Percentiles rank a stretch among this genome's conserved stretches.
Evolutionary conservation across 2,329 filamentous ascomycete species (phyloP).

Genomic region (Phyllosticta capitalensis): DNA sequence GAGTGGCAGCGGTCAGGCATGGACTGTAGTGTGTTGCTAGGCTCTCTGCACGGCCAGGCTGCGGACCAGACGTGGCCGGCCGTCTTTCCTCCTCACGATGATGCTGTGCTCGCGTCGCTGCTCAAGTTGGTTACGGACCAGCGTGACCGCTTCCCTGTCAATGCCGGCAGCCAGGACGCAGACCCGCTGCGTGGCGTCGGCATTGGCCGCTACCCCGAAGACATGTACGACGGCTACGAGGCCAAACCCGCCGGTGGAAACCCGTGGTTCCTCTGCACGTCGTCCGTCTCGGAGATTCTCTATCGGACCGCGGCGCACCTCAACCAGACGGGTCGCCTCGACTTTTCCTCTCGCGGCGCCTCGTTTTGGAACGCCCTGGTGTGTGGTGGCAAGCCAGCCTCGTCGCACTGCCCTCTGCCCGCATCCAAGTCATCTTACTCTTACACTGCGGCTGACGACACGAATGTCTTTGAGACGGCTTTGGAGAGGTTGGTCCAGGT

Average conservation of each 20-base stretch:
- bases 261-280: slow-evolving; percentile 37
- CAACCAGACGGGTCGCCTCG: slow-evolving; percentile 19
- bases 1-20: slow-evolving; percentile 21
- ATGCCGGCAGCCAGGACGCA: slow-evolving; percentile 15
- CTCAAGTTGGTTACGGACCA: slow-evolving; percentile 27
- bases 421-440: background rate
- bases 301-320: slow-evolving; percentile 29
- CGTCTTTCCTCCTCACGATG: slow-evolving; percentile 26
- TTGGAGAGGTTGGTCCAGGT: slow-evolving; percentile 23
- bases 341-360: slow-evolving; percentile 21
- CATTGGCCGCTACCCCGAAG: slow-evolving; percentile 36
- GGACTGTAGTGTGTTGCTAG: slow-evolving; percentile 31
- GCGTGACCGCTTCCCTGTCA: slow-evolving; percentile 29
- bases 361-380: slow-evolving; percentile 31
- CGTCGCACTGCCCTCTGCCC: background rate
- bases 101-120: slow-evolving; percentile 29
- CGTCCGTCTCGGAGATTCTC: slow-evolving; percentile 30
- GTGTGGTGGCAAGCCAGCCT: slow-evolving; percentile 12
- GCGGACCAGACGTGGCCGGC: slow-evolving; percentile 25
- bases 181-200: slow-evolving; percentile 57
- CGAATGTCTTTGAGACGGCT: slow-evolving; percentile 14
- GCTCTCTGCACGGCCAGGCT: slow-evolving; percentile 28
- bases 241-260: slow-evolving; percentile 23
- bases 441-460: slow-evolving; percentile 19
- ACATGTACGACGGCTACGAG: slow-evolving; percentile 31